Conservation (phyloP, 768 basidiomycete genomes). For the Agrocybe chaxingu region DNA sequence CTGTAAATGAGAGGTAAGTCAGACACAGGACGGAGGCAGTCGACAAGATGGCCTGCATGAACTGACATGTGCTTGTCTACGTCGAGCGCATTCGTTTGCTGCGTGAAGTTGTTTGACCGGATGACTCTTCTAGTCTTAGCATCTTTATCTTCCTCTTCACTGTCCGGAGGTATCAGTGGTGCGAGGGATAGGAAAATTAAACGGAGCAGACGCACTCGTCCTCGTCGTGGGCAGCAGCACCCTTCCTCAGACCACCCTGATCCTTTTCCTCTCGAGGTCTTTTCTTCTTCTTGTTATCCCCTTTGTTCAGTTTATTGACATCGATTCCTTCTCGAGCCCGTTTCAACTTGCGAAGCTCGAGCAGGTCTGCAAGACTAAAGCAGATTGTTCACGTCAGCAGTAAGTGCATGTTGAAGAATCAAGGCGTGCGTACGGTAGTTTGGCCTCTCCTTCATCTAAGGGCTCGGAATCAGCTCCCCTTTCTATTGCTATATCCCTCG, state of each 20-base stretch:
- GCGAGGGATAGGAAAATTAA: neutral
- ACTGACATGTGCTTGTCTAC: conserved; percentile 98
- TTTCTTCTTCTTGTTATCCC: conserved; percentile 77
- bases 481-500: conserved; percentile 48
- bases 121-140: conserved; percentile 73
- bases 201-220: conserved; percentile 49
- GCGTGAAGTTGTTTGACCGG: conserved; percentile 90
- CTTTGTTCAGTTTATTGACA: conserved; percentile 76
- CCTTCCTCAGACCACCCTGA: conserved; percentile 56
- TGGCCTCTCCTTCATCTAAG: conserved; percentile 41
- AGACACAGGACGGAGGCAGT: neutral
- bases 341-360: conserved; percentile 78
- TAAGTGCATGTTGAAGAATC: neutral
- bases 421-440: conserved; percentile 44
- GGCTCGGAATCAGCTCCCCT: conserved; percentile 33
- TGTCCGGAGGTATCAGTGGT: conserved; percentile 17
- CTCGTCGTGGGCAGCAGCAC: conserved; percentile 42
- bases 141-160: conserved; percentile 63
- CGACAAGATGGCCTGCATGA: neutral
- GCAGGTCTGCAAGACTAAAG: conserved; percentile 72
- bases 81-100: conserved; percentile 93
- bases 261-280: conserved; percentile 45
- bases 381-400: neutral
- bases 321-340: conserved; percentile 82
- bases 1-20: conserved; percentile 33